Evolutionary conservation across 2,329 filamentous ascomycete genomes (phyloP).

Genomic region (Epichloe typhina): DNA sequence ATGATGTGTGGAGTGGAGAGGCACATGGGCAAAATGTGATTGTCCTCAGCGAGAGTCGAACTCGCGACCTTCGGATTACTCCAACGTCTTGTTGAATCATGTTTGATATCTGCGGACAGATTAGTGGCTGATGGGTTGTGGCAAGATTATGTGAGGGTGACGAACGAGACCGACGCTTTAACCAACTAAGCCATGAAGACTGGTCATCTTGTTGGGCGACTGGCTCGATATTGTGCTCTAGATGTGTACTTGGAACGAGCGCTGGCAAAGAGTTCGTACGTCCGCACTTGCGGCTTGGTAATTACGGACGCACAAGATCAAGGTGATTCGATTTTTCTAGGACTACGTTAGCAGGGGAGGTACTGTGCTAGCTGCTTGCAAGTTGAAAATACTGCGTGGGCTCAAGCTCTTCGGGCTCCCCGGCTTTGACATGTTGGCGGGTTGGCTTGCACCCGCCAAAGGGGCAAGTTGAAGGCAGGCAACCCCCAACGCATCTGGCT

Average conservation of each 20-base stretch:
- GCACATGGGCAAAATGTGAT: neutral
- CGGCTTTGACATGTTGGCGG: too few species aligned
- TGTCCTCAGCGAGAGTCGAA: constrained; percentile 35
- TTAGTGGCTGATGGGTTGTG: neutral
- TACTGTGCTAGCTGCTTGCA: too few species aligned
- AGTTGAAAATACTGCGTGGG: too few species aligned
- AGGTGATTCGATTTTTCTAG: too few species aligned
- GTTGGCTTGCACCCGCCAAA: too few species aligned
- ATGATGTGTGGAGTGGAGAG: too few species aligned
- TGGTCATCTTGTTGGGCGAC: neutral
- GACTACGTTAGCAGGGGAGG: too few species aligned
- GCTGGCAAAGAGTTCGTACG: too few species aligned
- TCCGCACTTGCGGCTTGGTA: too few species aligned
- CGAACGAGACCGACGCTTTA: constrained; percentile 14
- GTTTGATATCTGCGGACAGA: neutral
- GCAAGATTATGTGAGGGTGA: neutral
- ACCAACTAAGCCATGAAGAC: constrained; percentile 17
- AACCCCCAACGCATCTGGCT: neutral
- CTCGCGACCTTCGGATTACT: constrained; percentile 33
- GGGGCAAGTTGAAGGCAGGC: neutral
- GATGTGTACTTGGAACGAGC: too few species aligned
- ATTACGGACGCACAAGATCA: too few species aligned
- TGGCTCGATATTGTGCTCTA: rapidly evolving
- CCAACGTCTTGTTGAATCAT: constrained; percentile 16
- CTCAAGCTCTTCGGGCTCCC: too few species aligned